Base-by-base conservation (phyloP, 2,329 filamentous ascomycete genomes). In the Atkinsonella hypoxylon region DNA sequence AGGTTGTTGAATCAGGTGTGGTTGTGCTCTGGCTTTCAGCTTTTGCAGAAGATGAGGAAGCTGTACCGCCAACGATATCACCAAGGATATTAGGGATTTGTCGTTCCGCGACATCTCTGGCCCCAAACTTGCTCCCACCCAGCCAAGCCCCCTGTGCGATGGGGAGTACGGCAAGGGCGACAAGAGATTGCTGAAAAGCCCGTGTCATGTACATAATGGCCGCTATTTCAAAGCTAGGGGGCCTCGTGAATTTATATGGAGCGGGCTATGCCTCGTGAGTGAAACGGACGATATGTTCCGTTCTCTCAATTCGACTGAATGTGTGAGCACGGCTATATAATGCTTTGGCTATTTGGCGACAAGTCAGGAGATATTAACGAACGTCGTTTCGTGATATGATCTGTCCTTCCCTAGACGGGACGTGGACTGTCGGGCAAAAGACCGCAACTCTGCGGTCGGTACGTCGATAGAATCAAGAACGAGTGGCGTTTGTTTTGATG, bases 101-200 rank as follows among this genome's bases (percentile, higher is more conserved):
- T 57, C 60, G 55, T 54, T 55, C 51, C 38, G 53, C 51, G 41
- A 59, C 15, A 40, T 45, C 58, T 31, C 53, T 58, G 48, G 50
- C 55, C 22, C 56, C 53, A 18, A 55, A 17, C 45, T 47, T 51
- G 52, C 56, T 54, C 41, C 53, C 36, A 54, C 67, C 54, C 54
- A 63, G 52, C 57, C 59, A 61, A 30, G 64, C 61, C 48, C 67
- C 76, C 57, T 78, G 73, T 43, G 71, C 71, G 38, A 74, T 64
- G 44, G 67, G 67, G 49, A 71, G 54, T 52, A 75, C 60, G 42
- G 73, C 73, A 48, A 79, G 64, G 42, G 72, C 73, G 56, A 76
- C 63, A 54, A 78, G 59, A 51, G 79, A 62, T 53, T 78, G 61
- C 58, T 72, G 67, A 34, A 77, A 53, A 47, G 74, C 57, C 51